Evolutionary conservation across 1,284 basidiomycete genomes (phyloP), one percentile per base, ranked within the genome.

Genomic region (Leccinum cinnamomeum): DNA sequence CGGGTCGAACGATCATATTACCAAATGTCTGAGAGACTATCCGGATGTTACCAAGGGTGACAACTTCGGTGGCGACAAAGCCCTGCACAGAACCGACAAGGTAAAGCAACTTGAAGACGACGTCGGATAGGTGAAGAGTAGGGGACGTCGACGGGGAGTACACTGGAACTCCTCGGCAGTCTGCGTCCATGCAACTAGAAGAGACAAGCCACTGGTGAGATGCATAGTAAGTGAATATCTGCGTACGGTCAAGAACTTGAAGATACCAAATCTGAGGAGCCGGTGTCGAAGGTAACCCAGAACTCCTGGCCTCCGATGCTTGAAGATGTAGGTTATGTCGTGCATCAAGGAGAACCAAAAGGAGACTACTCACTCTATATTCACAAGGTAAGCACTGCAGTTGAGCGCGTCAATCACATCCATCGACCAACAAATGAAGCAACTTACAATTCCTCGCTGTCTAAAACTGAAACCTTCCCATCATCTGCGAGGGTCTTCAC

Each of bases 81-180:
- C 83, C 83, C 50, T 74, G 71, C 11, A 82, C 84, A 30, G 78
- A 78, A 44, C 84, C 84, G 25, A 77, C 66, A 48, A 85, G 76
- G 67, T 85, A 85, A 53, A 71, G 30, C 23, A 84, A 74, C 33
- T 70, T 68, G 67, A 85, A 85, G 8, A 70, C 67, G 2, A 60
- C 62, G 50, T 73, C 62, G 16, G 79, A 74, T 50, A 72, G 53
- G 3, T 64, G 67, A 28, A 82, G 70, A 7, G 78, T 77, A 12
- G 70, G 28, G 23, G 78, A 77, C 35, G 57, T 62, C 35, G 64
- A 58, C 23, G 68, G 61, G 20, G 69, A 73, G 63, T 75, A 81
- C 60, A 60, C 66, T 14, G 72, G 59, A 28, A 81, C 72, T 18
- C 65, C 71, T 56, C 64, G 57, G 60, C 79, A 79, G 60, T 80